Evolutionary conservation across 140 eudicot species (phyloP).

Genomic region (Bidens hawaiensis): DNA sequence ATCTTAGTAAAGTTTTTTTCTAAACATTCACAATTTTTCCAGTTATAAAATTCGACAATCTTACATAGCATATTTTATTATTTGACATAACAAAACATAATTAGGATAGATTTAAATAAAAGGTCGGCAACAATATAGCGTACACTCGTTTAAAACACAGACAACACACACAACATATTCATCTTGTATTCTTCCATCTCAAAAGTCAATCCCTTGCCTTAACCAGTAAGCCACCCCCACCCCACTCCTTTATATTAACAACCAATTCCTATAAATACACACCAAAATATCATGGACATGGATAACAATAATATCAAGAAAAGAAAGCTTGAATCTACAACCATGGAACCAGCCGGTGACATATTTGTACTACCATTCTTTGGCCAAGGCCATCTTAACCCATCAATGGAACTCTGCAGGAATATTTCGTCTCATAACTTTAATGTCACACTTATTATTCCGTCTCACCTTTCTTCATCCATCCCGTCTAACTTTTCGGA

Average conservation of each 20-base stretch:
- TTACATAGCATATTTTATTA: too few species aligned
- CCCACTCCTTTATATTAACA: background rate
- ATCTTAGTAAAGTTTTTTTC: too few species aligned
- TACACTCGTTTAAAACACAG: background rate
- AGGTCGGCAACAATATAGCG: constrained; percentile 14
- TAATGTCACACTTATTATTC: constrained; percentile 45
- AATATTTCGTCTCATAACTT: constrained; percentile 39
- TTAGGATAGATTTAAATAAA: background rate
- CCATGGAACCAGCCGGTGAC: constrained; percentile 38
- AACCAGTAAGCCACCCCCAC: constrained; percentile 15
- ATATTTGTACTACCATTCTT: constrained; percentile 53
- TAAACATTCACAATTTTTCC: too few species aligned
- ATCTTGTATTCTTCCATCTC: background rate
- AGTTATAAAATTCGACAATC: too few species aligned
- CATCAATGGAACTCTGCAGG: constrained; percentile 60
- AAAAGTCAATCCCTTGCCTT: background rate
- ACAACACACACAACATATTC: background rate
- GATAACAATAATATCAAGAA: constrained; percentile 22
- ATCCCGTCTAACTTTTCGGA: constrained; percentile 38
- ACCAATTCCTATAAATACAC: constrained; percentile 8
- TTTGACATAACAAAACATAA: too few species aligned
- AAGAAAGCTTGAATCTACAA: constrained; percentile 19
- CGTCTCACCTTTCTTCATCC: constrained; percentile 66
- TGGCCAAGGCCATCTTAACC: constrained; percentile 67
- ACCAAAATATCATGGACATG: background rate